phyloP scores from a whole-genome alignment of 768 basidiomycete genomes.

The Suillus paluster region DNA sequence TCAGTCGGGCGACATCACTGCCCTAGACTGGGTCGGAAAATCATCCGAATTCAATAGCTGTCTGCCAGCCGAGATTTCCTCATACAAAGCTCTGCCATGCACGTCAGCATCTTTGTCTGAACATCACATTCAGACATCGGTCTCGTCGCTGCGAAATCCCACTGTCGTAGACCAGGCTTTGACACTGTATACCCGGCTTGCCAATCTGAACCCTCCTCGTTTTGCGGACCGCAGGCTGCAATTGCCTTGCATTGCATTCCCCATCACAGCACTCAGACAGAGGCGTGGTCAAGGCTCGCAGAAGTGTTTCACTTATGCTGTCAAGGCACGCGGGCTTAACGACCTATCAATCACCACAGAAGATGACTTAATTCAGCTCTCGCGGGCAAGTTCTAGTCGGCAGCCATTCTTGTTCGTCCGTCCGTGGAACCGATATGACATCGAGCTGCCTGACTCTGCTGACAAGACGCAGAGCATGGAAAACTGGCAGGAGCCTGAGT shows the following conservation, averaged over 20 bases:
- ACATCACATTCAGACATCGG: neutral
- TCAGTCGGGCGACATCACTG: neutral
- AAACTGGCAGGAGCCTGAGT: neutral
- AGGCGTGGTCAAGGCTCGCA: neutral
- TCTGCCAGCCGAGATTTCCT: neutral
- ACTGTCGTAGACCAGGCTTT: neutral
- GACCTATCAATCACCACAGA: neutral
- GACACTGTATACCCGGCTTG: neutral
- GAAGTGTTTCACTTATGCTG: neutral
- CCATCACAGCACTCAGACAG: neutral
- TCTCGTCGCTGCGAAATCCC: neutral
- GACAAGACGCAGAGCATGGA: neutral
- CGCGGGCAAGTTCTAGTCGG: neutral
- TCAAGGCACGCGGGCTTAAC: neutral
- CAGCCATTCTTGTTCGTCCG: neutral
- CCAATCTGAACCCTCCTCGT: neutral
- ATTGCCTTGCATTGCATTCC: neutral
- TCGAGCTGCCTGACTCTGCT: neutral
- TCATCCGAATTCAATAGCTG: conserved; percentile 1
- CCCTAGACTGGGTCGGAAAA: neutral
- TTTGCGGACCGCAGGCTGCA: neutral
- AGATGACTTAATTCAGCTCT: neutral
- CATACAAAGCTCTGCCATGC: neutral
- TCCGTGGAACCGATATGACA: neutral
- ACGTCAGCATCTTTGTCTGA: neutral